Conservation (phyloP, 805 yeast genomes). For the Dipodascus geniculatus region DNA sequence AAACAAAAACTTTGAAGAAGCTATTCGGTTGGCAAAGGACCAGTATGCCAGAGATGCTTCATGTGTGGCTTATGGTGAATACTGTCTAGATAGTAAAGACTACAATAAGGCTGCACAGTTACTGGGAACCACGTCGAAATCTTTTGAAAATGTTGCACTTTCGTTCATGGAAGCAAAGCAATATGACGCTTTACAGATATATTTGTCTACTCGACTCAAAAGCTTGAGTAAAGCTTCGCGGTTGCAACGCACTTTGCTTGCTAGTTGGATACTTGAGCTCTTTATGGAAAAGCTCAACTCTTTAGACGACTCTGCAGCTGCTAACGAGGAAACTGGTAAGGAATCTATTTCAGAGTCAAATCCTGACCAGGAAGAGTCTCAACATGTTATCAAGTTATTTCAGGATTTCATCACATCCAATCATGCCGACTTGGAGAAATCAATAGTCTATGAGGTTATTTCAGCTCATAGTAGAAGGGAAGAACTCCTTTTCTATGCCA, state of each 20-base stretch:
- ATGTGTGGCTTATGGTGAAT: slow-evolving; percentile 42
- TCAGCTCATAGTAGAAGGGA: slow-evolving; percentile 51
- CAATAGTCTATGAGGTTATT: slow-evolving; percentile 62
- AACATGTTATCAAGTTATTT: slow-evolving; percentile 25
- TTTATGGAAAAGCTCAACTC: slow-evolving; percentile 36
- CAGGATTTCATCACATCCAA: slow-evolving; percentile 40
- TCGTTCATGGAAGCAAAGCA: slow-evolving; percentile 35
- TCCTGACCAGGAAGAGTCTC: slow-evolving; percentile 19
- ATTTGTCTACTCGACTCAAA: slow-evolving; percentile 33
- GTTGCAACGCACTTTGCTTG: slow-evolving; percentile 41
- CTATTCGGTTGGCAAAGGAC: slow-evolving; percentile 38
- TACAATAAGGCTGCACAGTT: slow-evolving; percentile 34
- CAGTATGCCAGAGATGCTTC: slow-evolving; percentile 31
- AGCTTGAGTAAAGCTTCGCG: slow-evolving; percentile 11
- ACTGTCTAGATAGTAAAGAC: slow-evolving; percentile 27
- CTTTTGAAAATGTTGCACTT: slow-evolving; percentile 60
- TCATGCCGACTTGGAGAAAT: slow-evolving; percentile 42
- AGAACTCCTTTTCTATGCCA: slow-evolving; percentile 58
- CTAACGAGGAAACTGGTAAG: slow-evolving; percentile 9
- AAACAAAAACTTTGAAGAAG: slow-evolving; percentile 48
- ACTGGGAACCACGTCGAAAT: slow-evolving; percentile 50
- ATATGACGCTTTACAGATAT: slow-evolving; percentile 35
- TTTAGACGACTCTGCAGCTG: slow-evolving; percentile 28
- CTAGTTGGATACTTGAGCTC: slow-evolving; percentile 57
- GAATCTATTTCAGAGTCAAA: slow-evolving; percentile 22